phyloP scores from a whole-genome alignment of 2,329 filamentous ascomycete genomes.

The Endoconidiophora polonica region DNA sequence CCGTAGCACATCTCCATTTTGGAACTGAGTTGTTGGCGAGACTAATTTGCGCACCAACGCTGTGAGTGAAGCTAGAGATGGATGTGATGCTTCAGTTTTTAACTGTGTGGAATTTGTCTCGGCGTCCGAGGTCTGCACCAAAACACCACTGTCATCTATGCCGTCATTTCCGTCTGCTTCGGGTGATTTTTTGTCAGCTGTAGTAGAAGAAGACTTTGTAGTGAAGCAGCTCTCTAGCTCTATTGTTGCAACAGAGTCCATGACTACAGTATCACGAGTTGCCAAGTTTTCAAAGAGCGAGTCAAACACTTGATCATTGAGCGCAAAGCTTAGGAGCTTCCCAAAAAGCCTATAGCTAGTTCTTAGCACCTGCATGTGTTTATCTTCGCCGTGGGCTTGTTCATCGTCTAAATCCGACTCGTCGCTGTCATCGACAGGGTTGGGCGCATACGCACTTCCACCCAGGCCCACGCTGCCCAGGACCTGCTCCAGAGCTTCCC shows the following conservation, averaged over 20 bases:
- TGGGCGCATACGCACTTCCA: conserved; percentile 31
- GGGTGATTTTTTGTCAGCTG: not conserved
- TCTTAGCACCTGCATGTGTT: conserved; percentile 38
- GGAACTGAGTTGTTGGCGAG: conserved; percentile 33
- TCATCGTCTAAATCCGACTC: not conserved
- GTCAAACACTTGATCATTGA: conserved; percentile 61
- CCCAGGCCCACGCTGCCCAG: conserved; percentile 51
- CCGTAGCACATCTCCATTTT: conserved; percentile 46
- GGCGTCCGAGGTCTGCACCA: not conserved
- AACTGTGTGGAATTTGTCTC: conserved; percentile 13
- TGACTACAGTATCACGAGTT: not conserved
- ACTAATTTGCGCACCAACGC: conserved; percentile 30
- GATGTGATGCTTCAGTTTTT: not conserved
- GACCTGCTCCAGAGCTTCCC: conserved; percentile 57
- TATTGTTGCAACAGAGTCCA: not conserved
- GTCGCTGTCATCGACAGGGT: not conserved
- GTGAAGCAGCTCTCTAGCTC: no score
- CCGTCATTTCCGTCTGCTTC: not conserved
- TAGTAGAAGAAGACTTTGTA: no score
- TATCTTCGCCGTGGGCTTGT: not conserved
- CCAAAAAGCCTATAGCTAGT: conserved; percentile 62
- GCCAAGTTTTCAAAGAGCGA: conserved; percentile 43
- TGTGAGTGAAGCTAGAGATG: conserved; percentile 2
- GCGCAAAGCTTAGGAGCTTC: conserved; percentile 60
- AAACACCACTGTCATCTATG: conserved; percentile 1